phyloP scores from a whole-genome alignment of 1,284 basidiomycete species.

The Veloporphyrellus conicus region DNA sequence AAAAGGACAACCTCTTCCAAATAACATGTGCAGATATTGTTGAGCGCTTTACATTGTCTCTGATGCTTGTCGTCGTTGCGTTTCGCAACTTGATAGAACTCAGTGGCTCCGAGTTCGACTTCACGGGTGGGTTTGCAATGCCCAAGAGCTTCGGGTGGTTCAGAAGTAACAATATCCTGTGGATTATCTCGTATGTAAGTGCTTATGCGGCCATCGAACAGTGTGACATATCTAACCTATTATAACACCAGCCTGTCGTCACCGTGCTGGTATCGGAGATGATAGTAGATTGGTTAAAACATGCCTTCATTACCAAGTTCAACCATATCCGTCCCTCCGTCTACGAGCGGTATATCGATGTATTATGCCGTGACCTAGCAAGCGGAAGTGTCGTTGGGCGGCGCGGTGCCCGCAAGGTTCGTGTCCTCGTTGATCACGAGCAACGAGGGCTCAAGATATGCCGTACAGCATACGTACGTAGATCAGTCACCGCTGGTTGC shows the following conservation, averaged over 20 bases:
- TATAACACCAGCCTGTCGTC: constrained; percentile 67
- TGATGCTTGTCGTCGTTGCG: constrained; percentile 91
- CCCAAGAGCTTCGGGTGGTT: constrained; percentile 86
- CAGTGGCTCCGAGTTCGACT: constrained; percentile 82
- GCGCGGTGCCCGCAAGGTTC: constrained; percentile 65
- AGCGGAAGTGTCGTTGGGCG: constrained; percentile 72
- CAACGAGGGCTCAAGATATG: constrained; percentile 8
- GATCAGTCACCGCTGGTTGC: constrained; percentile 95
- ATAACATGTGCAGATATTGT: constrained; percentile 99
- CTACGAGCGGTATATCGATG: constrained; percentile 94
- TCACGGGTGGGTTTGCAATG: constrained; percentile 63
- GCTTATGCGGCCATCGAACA: background rate
- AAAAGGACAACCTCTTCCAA: constrained; percentile 99
- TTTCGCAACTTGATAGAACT: constrained; percentile 95
- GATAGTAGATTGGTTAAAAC: constrained; percentile 98
- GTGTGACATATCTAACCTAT: constrained; percentile 1
- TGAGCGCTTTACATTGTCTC: constrained; percentile 88
- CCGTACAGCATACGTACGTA: constrained; percentile 74
- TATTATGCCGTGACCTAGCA: constrained; percentile 90
- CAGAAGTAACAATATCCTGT: constrained; percentile 71
- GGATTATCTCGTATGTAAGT: constrained; percentile 87
- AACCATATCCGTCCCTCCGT: constrained; percentile 92
- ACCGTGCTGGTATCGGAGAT: constrained; percentile 91
- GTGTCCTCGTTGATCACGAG: constrained; percentile 10
- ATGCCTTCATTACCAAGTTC: constrained; percentile 99